Evolutionary conservation across 352 stramenopile genomes (phyloP).

Genomic region (Phytophthora colocasiae): DNA sequence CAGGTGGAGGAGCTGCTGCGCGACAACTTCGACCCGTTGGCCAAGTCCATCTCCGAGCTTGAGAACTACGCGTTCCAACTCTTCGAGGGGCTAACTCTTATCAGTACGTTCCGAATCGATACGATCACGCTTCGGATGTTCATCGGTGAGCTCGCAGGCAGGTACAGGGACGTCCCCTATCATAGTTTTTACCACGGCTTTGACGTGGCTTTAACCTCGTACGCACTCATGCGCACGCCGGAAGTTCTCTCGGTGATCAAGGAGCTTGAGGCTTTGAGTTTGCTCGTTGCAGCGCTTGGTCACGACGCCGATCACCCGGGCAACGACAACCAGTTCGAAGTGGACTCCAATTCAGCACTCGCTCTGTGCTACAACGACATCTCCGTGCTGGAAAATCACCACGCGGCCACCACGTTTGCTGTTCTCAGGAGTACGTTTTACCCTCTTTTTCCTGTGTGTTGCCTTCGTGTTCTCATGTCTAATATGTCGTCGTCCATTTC

Average conservation of each 20-base stretch:
- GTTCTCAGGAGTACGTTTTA: conserved; percentile 58
- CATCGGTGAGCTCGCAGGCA: conserved; percentile 56
- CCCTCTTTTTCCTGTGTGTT: not conserved
- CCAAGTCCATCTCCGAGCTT: conserved; percentile 62
- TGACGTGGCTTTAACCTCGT: conserved; percentile 75
- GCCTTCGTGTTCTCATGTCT: conserved; percentile 6
- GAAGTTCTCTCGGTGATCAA: conserved; percentile 72
- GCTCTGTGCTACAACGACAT: conserved; percentile 92
- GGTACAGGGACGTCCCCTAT: conserved; percentile 79
- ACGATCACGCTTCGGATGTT: conserved; percentile 53
- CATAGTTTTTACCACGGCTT: conserved; percentile 91
- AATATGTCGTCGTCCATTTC: conserved; percentile 9
- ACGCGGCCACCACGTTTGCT: conserved; percentile 79
- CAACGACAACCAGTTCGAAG: conserved; percentile 92
- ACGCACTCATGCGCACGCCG: conserved; percentile 61
- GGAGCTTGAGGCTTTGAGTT: conserved; percentile 74
- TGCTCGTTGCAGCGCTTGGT: conserved; percentile 82
- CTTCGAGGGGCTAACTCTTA: conserved; percentile 65
- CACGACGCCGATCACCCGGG: conserved; percentile 91
- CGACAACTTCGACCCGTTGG: conserved; percentile 68
- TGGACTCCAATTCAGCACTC: conserved; percentile 77
- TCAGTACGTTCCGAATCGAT: conserved; percentile 77
- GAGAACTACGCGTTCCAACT: conserved; percentile 66
- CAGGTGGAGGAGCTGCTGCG: conserved; percentile 56
- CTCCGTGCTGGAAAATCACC: conserved; percentile 90